These are phyloP conservation scores for Lipomyces chichibuensis DNA, from an alignment of 805 yeast genomes.

Conservation along the genomic window DNA sequence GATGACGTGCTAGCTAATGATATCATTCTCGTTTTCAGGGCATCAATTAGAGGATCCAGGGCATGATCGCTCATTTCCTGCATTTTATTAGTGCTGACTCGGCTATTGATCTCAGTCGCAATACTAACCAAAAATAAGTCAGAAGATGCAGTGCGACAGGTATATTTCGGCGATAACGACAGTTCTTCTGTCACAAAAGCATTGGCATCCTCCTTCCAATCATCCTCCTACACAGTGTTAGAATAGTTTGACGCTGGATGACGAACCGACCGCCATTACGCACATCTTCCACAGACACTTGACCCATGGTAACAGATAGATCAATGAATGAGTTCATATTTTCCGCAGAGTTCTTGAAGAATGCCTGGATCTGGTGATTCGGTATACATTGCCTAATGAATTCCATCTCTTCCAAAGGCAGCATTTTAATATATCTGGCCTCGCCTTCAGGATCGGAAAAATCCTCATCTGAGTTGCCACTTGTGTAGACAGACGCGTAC, in stretches of 20 bases:
- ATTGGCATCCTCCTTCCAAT: slow-evolving; percentile 67
- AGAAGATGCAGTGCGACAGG: slow-evolving; percentile 63
- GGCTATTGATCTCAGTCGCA: background rate
- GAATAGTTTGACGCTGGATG: background rate
- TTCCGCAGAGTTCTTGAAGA: slow-evolving; percentile 7
- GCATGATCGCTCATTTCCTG: slow-evolving; percentile 10
- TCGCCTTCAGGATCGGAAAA: slow-evolving; percentile 31
- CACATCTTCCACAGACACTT: slow-evolving; percentile 45
- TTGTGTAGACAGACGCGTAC: slow-evolving; percentile 13
- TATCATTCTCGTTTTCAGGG: slow-evolving; percentile 9
- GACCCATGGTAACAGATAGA: slow-evolving; percentile 47
- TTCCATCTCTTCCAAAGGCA: slow-evolving; percentile 31
- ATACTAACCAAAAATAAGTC: slow-evolving; percentile 47
- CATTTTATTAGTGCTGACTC: background rate
- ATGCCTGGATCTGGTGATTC: slow-evolving; percentile 11
- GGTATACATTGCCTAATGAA: slow-evolving; percentile 15
- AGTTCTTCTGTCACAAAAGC: slow-evolving; percentile 71
- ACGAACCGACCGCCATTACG: background rate
- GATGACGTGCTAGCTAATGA: background rate
- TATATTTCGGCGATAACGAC: slow-evolving; percentile 60
- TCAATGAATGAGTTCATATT: slow-evolving; percentile 14
- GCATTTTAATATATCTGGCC: slow-evolving; percentile 9
- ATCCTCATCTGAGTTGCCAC: slow-evolving; percentile 23
- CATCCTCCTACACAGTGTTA: slow-evolving; percentile 47
- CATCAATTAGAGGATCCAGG: slow-evolving; percentile 10